phyloP scores from a whole-genome alignment of 345 rosid species.

The Viola odorata region DNA sequence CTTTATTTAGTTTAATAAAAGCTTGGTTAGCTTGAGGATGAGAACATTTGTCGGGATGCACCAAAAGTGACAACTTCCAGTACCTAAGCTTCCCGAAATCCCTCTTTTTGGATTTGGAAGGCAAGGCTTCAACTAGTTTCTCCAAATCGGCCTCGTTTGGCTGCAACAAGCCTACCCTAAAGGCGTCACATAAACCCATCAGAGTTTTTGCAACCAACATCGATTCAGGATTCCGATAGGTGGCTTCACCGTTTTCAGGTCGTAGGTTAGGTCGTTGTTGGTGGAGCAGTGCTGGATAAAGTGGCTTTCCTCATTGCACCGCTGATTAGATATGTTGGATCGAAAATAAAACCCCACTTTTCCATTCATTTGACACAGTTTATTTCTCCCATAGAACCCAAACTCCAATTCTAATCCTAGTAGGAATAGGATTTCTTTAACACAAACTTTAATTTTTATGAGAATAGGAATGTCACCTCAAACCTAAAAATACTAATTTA shows the following conservation, averaged over 20 bases:
- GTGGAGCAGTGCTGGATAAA: constrained; percentile 4
- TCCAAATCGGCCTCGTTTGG: not conserved
- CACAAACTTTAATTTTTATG: too few relatives aligned
- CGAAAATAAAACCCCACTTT: too few relatives aligned
- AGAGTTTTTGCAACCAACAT: not conserved
- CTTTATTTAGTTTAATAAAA: constrained; percentile 73
- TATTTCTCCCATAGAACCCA: too few relatives aligned
- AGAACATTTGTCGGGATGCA: constrained; percentile 93
- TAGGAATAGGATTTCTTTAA: too few relatives aligned
- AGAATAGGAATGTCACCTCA: too few relatives aligned
- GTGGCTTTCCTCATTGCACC: not conserved
- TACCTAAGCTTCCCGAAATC: constrained; percentile 49
- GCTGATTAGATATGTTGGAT: too few relatives aligned
- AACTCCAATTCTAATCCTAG: too few relatives aligned
- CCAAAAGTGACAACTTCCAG: constrained; percentile 92
- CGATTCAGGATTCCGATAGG: not conserved
- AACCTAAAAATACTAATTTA: too few relatives aligned
- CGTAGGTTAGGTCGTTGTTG: not conserved
- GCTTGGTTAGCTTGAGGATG: constrained; percentile 97
- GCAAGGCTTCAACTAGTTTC: not conserved
- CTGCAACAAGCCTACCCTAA: not conserved
- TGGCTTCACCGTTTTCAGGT: not conserved
- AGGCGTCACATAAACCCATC: not conserved
- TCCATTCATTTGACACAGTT: too few relatives aligned
- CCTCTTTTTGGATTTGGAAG: not conserved